Evolutionary conservation across 768 basidiomycete species (phyloP).

Genomic region (Cystobasidium tubakii): DNA sequence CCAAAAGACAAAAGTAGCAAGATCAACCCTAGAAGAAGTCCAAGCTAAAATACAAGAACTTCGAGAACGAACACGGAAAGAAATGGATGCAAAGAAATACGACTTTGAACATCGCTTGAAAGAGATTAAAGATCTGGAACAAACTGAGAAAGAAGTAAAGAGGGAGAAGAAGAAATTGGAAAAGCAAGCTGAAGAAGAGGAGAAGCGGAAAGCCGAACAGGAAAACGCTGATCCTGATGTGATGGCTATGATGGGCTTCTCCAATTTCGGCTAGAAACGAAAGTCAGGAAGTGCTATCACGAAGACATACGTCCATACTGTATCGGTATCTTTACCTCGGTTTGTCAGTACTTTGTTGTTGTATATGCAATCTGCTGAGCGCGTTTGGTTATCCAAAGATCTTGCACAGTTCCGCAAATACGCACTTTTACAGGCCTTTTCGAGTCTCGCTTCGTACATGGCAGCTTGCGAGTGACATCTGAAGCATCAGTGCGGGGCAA

Average conservation of each 20-base stretch:
- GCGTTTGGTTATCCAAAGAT: no score
- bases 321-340: neutral
- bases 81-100: constrained; percentile 76
- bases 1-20: constrained; percentile 85
- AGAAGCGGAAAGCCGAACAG: constrained; percentile 1
- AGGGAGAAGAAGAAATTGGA: constrained; percentile 36
- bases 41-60: constrained; percentile 79
- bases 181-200: constrained; percentile 21
- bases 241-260: constrained; percentile 31
- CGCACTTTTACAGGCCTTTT: no score
- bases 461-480: no score
- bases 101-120: constrained; percentile 75
- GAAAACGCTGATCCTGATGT: constrained; percentile 27
- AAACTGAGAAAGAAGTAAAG: constrained; percentile 28
- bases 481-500: no score
- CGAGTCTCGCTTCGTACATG: no score
- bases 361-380: neutral
- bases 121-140: constrained; percentile 44
- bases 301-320: no score
- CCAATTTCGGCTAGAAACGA: constrained; percentile 13
- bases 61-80: constrained; percentile 77
- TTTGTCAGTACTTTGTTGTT: neutral
- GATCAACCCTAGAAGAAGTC: constrained; percentile 88
- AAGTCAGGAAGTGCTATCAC: neutral
- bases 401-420: no score